phyloP scores from a whole-genome alignment of 2,329 filamentous ascomycete genomes.

The Lecanicillium sp. region DNA sequence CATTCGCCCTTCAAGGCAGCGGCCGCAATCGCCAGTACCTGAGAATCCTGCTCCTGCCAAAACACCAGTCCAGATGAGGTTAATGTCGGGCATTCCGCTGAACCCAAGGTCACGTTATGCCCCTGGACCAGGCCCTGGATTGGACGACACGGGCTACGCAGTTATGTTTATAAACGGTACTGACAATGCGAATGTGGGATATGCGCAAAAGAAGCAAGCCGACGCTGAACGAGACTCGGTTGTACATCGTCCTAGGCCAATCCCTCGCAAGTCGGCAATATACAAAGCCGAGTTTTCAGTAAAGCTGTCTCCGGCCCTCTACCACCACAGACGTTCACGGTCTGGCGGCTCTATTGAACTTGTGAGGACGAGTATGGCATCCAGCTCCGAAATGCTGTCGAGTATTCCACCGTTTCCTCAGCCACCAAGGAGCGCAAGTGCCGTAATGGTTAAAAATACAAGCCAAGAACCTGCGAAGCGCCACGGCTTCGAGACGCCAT shows the following conservation, averaged over 20 bases:
- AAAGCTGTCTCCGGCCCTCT: conserved; percentile 31
- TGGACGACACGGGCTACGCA: conserved; percentile 19
- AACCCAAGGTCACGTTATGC: conserved; percentile 30
- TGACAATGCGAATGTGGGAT: conserved; percentile 1
- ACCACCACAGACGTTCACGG: conserved; percentile 38
- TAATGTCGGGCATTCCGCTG: conserved; percentile 38
- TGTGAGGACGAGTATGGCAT: conserved; percentile 37
- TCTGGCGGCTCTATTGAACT: conserved; percentile 39
- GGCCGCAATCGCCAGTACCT: conserved; percentile 13
- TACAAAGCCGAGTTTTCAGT: conserved; percentile 41
- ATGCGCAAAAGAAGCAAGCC: too few species aligned
- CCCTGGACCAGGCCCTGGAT: conserved; percentile 42
- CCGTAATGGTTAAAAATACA: background rate
- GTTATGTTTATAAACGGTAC: conserved; percentile 2
- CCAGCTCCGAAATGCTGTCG: conserved; percentile 36
- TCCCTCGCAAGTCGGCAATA: conserved; percentile 39
- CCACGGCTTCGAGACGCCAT: background rate
- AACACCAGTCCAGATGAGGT: conserved; percentile 33
- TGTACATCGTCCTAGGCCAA: conserved; percentile 48
- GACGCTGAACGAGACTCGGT: conserved; percentile 27
- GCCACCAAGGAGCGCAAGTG: conserved; percentile 34
- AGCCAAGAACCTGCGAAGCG: too few species aligned
- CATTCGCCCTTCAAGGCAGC: conserved; percentile 23
- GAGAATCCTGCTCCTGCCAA: conserved; percentile 19
- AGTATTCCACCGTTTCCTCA: conserved; percentile 45